These are phyloP conservation scores for Paratrimastix pyriformis DNA, from an alignment of 78 protist species.

Conservation along the genomic window DNA sequence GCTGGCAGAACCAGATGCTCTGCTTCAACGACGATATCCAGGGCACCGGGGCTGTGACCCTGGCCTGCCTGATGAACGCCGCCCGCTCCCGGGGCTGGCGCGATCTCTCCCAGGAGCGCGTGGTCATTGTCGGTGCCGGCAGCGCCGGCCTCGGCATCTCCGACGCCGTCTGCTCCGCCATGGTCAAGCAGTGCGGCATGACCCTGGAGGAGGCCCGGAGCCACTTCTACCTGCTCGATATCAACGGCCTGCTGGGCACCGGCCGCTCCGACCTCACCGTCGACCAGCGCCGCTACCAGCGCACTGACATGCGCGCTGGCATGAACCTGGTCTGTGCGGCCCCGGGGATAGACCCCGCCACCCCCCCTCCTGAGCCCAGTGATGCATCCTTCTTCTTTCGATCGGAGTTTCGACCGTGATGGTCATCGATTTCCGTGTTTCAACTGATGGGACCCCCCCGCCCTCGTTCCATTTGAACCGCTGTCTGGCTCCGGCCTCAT, in stretches of 20 bases:
- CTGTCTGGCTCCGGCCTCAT: too few species aligned
- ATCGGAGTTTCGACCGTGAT: too few species aligned
- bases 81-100: conserved; percentile 23
- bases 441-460: too few species aligned
- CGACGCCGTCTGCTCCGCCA: conserved; percentile 17
- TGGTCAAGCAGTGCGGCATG: conserved; percentile 22
- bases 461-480: too few species aligned
- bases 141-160: conserved; percentile 66
- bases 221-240: conserved; percentile 65
- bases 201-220: conserved; percentile 54
- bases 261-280: conserved; percentile 53
- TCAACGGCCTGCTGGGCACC: conserved; percentile 36
- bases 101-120: conserved; percentile 50
- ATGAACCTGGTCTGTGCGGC: conserved; percentile 8
- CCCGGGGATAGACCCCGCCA: too few species aligned
- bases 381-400: too few species aligned
- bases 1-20: conserved; percentile 46
- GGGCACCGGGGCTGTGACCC: conserved; percentile 73
- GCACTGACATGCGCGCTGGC: conserved; percentile 32
- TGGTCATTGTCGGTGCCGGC: conserved; percentile 82
- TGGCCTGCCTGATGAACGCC: conserved; percentile 69
- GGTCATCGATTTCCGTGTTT: too few species aligned
- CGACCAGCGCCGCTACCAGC: conserved; percentile 61
- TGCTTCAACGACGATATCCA: conserved; percentile 97
- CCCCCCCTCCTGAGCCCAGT: too few species aligned